Evolutionary conservation across 176 grass and related monocot species (phyloP), one percentile per base, ranked within the genome.

Genomic region (Themeda triandra): DNA sequence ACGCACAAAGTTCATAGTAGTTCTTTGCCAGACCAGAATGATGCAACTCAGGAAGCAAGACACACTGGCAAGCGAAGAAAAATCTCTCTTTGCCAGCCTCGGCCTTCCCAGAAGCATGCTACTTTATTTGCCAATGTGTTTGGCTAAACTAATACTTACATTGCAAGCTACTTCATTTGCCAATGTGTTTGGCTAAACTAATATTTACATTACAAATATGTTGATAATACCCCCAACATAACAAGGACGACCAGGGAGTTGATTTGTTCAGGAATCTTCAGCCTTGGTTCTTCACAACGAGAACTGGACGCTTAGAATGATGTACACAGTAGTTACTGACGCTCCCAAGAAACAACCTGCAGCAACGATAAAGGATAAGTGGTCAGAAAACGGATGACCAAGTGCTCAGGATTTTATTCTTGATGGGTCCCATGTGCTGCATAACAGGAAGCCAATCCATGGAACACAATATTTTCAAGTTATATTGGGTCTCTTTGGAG

Each of bases 271-370:
- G 30, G 14, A 51, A 75, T 23, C 59, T 3, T 79, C 64, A 89
- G 10, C 12, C 63, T 30, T 85, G 60, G 23, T 85, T 85, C 78
- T 89, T 89, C 40, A 82, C 88, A 63, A 89, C 82, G 17, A 89
- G 83, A 46, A 89, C 83, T 39, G 88, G 88, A 44, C 88, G 76
- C 29, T 89, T 89, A 41, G 63, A 54, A 71, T 82, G 53, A 54
- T 85, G 82, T 71, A 85, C 48, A 23, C 82, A 89, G n/a, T 89
- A 89, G 66, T 89, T 89, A 66, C 87, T 89, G 17, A 89, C 87
- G 56, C 82, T 85, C 10, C 87, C 77, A 33, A 89, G 45, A 62
- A 85, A 89, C 53, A 81, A 29, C 87, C 82, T 85, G 77, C 78
- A 70, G 31, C 1, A 40, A 51, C 9, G 35, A 46, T 68, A 19